phyloP scores from a whole-genome alignment of 257 asterid species.

The Knoxia roxburghii region DNA sequence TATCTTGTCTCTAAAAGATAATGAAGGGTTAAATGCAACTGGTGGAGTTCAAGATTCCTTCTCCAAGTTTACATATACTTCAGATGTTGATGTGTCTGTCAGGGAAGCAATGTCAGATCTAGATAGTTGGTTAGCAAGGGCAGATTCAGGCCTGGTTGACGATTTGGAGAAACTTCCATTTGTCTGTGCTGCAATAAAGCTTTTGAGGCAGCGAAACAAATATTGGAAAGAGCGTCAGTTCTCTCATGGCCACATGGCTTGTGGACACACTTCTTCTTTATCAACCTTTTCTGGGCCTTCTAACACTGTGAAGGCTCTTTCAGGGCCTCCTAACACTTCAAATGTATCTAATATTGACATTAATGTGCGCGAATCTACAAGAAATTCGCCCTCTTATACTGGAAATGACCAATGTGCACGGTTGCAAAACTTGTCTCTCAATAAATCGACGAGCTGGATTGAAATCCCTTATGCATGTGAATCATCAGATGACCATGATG shows the following conservation, averaged over 20 bases:
- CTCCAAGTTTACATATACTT: conserved; percentile 75
- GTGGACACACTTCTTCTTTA: conserved; percentile 25
- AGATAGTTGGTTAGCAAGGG: conserved; percentile 92
- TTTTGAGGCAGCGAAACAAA: conserved; percentile 59
- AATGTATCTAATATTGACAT: not conserved
- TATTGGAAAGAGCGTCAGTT: conserved; percentile 63
- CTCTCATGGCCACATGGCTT: conserved; percentile 29
- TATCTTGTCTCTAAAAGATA: conserved; percentile 48
- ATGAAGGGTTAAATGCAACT: conserved; percentile 28
- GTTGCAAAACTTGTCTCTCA: conserved; percentile 29
- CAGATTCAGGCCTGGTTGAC: conserved; percentile 88
- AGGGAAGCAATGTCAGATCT: conserved; percentile 80
- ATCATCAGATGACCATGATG: conserved; percentile 31
- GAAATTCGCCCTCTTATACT: conserved; percentile 18
- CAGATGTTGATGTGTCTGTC: conserved; percentile 82
- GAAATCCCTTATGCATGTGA: conserved; percentile 34
- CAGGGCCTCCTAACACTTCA: conserved; percentile 13
- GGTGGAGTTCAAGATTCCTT: conserved; percentile 51
- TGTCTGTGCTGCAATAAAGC: conserved; percentile 85
- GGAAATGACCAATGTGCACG: conserved; percentile 22
- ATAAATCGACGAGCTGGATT: conserved; percentile 22
- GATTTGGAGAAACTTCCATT: conserved; percentile 89
- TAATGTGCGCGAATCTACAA: conserved; percentile 17
- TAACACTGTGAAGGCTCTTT: conserved; percentile 14
- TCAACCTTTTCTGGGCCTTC: conserved; percentile 18